phyloP scores from a whole-genome alignment of 352 stramenopile genomes.

The Poterioochromonas sp. region DNA sequence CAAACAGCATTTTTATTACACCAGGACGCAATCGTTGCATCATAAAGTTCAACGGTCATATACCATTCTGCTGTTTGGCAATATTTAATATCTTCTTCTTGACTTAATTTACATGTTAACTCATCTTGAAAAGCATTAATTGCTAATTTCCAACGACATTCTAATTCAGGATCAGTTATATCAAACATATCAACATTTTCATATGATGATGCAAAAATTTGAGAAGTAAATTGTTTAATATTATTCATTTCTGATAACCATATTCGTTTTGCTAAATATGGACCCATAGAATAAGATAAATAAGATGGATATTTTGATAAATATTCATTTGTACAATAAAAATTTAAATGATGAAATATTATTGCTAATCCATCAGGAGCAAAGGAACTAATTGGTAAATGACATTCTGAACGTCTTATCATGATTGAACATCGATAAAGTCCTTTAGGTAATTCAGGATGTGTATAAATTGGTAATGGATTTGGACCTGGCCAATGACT shows the following conservation, averaged over 20 bases:
- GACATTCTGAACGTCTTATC: not conserved
- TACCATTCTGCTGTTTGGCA: too few species aligned
- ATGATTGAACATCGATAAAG: not conserved
- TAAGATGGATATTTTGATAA: not conserved
- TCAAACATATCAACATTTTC: not conserved
- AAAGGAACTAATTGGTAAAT: conserved; percentile 5
- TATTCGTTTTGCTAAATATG: not conserved
- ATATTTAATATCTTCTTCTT: not conserved
- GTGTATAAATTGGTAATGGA: not conserved
- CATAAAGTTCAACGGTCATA: not conserved
- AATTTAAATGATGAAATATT: conserved; percentile 1
- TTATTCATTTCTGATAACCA: too few species aligned
- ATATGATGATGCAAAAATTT: not conserved
- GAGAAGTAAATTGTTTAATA: not conserved
- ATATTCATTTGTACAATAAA: conserved; percentile 2
- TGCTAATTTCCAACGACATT: not conserved
- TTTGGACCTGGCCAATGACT: not conserved
- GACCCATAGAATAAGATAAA: not conserved
- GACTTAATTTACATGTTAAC: not conserved
- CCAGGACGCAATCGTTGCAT: conserved; percentile 8
- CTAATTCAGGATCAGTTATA: too few species aligned
- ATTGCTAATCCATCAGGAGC: not conserved
- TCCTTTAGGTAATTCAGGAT: not conserved
- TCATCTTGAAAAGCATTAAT: not conserved
- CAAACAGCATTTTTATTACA: conserved; percentile 20